These are phyloP conservation scores for Canavalia ensiformis DNA, from an alignment of 306 rosid species.

Conservation along the genomic window DNA sequence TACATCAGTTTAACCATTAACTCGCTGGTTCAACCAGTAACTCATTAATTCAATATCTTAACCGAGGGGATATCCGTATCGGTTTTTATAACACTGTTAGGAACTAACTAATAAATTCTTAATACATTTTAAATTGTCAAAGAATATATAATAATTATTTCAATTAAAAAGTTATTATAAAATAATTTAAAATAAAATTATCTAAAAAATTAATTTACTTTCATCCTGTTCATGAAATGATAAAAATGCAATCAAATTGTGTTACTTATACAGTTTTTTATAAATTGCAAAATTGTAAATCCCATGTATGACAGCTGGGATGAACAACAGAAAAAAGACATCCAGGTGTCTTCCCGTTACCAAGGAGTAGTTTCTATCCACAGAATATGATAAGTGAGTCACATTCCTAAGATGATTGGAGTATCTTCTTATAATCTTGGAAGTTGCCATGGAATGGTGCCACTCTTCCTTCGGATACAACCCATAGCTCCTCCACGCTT, in stretches of 20 bases:
- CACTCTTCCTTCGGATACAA: conserved; percentile 85
- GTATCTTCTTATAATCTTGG: conserved; percentile 87
- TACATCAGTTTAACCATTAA: too few species aligned
- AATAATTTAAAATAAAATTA: neutral
- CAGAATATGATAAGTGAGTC: neutral
- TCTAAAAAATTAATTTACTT: neutral
- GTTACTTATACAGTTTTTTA: conserved; percentile 18
- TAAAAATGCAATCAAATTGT: conserved; percentile 1
- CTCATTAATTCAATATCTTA: too few species aligned
- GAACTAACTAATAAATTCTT: too few species aligned
- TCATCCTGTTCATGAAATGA: neutral
- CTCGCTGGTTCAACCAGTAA: too few species aligned
- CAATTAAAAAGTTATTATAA: too few species aligned
- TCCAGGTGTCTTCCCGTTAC: conserved; percentile 21
- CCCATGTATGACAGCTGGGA: conserved; percentile 31
- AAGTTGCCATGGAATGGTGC: conserved; percentile 84
- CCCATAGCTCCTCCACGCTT: conserved; percentile 99
- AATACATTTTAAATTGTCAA: too few species aligned
- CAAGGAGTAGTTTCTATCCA: conserved; percentile 6
- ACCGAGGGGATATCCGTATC: too few species aligned
- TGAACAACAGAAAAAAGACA: conserved; percentile 23
- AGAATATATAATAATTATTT: too few species aligned
- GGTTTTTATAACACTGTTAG: too few species aligned
- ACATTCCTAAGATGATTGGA: conserved; percentile 68
- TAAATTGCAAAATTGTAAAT: conserved; percentile 41